Percentiles rank a stretch among this genome's conserved stretches.
Conservation (phyloP, 371 early-diverging fungal genomes). For the Mucor plumbeus region DNA sequence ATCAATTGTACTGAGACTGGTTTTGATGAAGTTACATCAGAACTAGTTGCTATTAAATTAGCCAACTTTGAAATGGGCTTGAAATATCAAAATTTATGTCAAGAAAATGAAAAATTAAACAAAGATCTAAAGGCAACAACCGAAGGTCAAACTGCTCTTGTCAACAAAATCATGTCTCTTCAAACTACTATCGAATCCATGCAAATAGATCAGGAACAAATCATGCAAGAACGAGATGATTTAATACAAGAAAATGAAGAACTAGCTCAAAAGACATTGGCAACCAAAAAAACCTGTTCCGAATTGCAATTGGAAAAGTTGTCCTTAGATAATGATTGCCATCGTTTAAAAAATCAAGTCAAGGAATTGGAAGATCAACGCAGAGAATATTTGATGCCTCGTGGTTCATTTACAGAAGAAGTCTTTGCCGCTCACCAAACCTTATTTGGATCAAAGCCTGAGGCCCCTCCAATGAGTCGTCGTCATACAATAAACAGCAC, state of each 20-base stretch:
- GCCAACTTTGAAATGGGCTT: slow-evolving; percentile 50
- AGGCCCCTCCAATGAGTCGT: slow-evolving; percentile 17
- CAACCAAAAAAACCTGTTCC: slow-evolving; percentile 40
- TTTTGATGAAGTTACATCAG: slow-evolving; percentile 34
- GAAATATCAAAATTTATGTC: slow-evolving; percentile 49
- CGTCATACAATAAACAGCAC: slow-evolving; percentile 25
- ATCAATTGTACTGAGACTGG: background rate
- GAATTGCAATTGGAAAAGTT: slow-evolving; percentile 52
- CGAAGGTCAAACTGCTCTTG: slow-evolving; percentile 32
- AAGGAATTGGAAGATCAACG: slow-evolving; percentile 47
- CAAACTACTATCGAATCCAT: slow-evolving; percentile 31
- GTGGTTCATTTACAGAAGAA: slow-evolving; percentile 51
- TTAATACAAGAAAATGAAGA: slow-evolving; percentile 31
- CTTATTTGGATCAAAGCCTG: slow-evolving; percentile 30
- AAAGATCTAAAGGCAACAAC: slow-evolving; percentile 29
- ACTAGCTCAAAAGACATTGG: slow-evolving; percentile 30
- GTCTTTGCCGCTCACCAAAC: slow-evolving; percentile 51
- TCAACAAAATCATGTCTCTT: slow-evolving; percentile 36
- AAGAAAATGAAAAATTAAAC: slow-evolving; percentile 37
- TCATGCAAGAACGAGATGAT: slow-evolving; percentile 35
- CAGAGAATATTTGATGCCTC: slow-evolving; percentile 48
- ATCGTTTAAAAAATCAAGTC: slow-evolving; percentile 30
- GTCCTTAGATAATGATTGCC: slow-evolving; percentile 32
- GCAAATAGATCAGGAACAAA: slow-evolving; percentile 39
- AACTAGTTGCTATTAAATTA: slow-evolving; percentile 38